Base-by-base conservation (phyloP, 305 asterid genomes). In the Fraxinus dipetala region DNA sequence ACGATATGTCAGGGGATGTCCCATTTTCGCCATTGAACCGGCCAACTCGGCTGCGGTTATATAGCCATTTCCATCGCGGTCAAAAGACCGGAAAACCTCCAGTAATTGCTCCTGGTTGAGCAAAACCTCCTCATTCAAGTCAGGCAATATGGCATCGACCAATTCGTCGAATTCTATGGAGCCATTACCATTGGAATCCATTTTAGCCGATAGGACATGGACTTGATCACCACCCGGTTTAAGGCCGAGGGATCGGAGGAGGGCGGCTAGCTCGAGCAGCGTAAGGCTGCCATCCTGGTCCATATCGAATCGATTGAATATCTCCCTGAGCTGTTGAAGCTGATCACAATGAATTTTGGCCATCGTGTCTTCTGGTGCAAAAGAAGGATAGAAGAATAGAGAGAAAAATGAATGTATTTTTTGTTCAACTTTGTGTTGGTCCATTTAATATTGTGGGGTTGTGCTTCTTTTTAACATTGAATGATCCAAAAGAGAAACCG, bases 211-310 rank as follows among this genome's bases (percentile, higher is more conserved):
- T 24, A 92, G 76, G 35, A 83, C 82, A 43, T 89, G 88, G 76
- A 92, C 81, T 81, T 90, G 94, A 63, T 92, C 90, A 5, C 92
- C 90, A 6, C 90, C 63, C 1, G 89, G 96, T 56, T 87, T 86
- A 28, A 89, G 40, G 32, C 94, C 93, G 6, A 92, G 61, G 30
- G 96, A 90, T 10, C 94, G 91, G 61, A 92, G 85, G 83, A 92
- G 86, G 40, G 96, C 93, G 0, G 90, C 93, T 0, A 92, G 90
- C 84, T 92, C 96, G 1, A 90, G 85, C 70, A 85, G 88, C 5
- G 94, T 90, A 2, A 92, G 88, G 86, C 94, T 92, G 70, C 96
- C 96, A 61, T 92, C 94, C 36, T 82, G 75, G 87, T 92, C 91
- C 91, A 88, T 88, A 86, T 90, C 94, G 40, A 92, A 92, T 80